phyloP scores from a whole-genome alignment of 1,284 basidiomycete species.

The Pseudozyma hubeiensis region DNA sequence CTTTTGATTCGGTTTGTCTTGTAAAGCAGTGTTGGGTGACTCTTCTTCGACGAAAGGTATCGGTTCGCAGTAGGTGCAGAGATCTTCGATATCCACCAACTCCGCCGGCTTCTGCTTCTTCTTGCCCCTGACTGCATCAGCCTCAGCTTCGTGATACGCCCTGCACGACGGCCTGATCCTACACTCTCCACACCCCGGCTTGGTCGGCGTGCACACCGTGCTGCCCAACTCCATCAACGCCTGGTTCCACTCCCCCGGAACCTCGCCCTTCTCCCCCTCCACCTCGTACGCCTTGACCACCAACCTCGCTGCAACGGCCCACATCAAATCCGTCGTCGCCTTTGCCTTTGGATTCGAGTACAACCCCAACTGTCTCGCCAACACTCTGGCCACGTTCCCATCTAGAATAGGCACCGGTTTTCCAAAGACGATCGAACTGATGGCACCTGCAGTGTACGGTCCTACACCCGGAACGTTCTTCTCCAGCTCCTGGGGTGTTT shows the following conservation, averaged over 20 bases:
- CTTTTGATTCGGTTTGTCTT: slow-evolving; percentile 1
- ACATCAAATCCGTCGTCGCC: slow-evolving; percentile 56
- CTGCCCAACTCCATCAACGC: slow-evolving; percentile 67
- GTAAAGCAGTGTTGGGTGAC: not conserved
- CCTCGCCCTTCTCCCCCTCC: slow-evolving; percentile 17
- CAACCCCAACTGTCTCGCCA: slow-evolving; percentile 61
- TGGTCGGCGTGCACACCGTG: slow-evolving; percentile 45
- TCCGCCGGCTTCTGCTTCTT: not conserved
- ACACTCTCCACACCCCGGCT: slow-evolving; percentile 54
- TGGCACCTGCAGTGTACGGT: slow-evolving; percentile 78
- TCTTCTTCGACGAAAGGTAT: slow-evolving; percentile 42
- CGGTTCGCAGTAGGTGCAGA: slow-evolving; percentile 60
- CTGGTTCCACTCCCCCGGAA: slow-evolving; percentile 65
- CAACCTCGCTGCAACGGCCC: slow-evolving; percentile 55
- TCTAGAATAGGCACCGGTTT: slow-evolving; percentile 62
- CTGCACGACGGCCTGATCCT: slow-evolving; percentile 53
- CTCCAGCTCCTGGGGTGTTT: slow-evolving; percentile 83
- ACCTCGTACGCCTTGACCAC: slow-evolving; percentile 43
- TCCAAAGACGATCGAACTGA: slow-evolving; percentile 65
- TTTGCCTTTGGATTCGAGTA: slow-evolving; percentile 61
- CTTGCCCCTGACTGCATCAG: slow-evolving; percentile 8
- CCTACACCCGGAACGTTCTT: slow-evolving; percentile 88
- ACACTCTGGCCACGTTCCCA: slow-evolving; percentile 63
- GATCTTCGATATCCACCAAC: slow-evolving; percentile 58
- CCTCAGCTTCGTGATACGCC: slow-evolving; percentile 32